phyloP scores from a whole-genome alignment of 768 basidiomycete species.

The Pholiota microspora region DNA sequence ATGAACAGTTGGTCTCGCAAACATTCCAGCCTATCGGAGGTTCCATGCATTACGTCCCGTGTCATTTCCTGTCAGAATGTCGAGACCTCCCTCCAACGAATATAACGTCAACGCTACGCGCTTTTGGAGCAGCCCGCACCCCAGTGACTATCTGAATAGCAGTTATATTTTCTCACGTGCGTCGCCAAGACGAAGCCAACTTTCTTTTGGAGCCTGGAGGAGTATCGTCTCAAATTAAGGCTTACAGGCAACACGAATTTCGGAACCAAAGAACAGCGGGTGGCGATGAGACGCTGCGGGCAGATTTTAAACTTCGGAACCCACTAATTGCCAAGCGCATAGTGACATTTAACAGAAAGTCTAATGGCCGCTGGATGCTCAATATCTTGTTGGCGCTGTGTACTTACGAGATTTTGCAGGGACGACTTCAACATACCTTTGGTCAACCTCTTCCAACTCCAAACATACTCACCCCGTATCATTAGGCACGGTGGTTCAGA shows the following conservation, averaged over 20 bases:
- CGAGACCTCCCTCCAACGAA: not conserved
- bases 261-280: constrained; percentile 1
- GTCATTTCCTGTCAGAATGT: not conserved
- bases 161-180: not conserved
- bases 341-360: not conserved
- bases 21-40: not conserved
- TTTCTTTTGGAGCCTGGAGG: not conserved
- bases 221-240: not conserved
- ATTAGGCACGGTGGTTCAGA: not conserved
- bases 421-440: too few relatives aligned
- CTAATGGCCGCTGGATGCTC: not conserved
- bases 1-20: not conserved
- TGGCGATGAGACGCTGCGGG: too few relatives aligned
- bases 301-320: not conserved
- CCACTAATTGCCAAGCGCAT: not conserved
- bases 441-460: not conserved
- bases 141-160: not conserved
- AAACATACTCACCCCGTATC: not conserved
- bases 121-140: not conserved
- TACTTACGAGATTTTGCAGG: too few relatives aligned
- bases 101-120: not conserved
- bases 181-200: not conserved
- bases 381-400: too few relatives aligned
- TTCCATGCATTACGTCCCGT: not conserved
- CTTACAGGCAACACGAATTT: not conserved